A percentile compares a stretch with the other conserved stretches of the same genome.
These are phyloP conservation scores for Vachellia collinsii DNA, from an alignment of 306 rosid species.

Conservation along the genomic window DNA sequence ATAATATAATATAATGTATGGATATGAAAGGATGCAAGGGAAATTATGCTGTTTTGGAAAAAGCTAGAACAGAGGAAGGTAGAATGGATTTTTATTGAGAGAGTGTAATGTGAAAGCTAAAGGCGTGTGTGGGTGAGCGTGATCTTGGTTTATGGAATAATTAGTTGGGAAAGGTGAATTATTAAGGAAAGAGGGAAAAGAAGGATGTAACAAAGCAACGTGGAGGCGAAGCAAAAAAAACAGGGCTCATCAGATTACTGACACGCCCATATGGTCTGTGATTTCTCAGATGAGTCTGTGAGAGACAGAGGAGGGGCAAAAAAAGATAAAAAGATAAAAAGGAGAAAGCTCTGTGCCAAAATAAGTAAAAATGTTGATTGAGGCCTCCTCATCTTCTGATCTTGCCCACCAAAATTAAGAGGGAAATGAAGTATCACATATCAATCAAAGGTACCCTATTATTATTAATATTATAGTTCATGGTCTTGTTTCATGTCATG, in stretches of 20 bases:
- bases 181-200: constrained; percentile 2
- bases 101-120: not conserved
- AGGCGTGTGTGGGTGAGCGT: not conserved
- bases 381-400: not conserved
- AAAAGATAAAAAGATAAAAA: not conserved
- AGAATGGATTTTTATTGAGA: not conserved
- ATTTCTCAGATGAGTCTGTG: not conserved
- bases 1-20: not conserved
- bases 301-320: not conserved
- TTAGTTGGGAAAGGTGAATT: constrained; percentile 26
- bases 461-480: not conserved
- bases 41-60: constrained; percentile 3
- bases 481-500: not conserved
- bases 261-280: constrained; percentile 29
- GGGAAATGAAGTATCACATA: not conserved
- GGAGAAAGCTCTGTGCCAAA: not conserved
- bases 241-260: not conserved
- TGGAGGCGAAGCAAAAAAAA: constrained; percentile 37
- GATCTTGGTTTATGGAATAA: not conserved
- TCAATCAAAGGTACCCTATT: too few species aligned
- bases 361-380: constrained; percentile 1
- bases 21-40: not conserved
- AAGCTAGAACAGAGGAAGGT: not conserved
- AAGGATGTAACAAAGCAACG: constrained; percentile 14
- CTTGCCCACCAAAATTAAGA: not conserved